Evolutionary conservation across 306 rosid genomes (phyloP).

Genomic region (Boehmeria nivea): DNA sequence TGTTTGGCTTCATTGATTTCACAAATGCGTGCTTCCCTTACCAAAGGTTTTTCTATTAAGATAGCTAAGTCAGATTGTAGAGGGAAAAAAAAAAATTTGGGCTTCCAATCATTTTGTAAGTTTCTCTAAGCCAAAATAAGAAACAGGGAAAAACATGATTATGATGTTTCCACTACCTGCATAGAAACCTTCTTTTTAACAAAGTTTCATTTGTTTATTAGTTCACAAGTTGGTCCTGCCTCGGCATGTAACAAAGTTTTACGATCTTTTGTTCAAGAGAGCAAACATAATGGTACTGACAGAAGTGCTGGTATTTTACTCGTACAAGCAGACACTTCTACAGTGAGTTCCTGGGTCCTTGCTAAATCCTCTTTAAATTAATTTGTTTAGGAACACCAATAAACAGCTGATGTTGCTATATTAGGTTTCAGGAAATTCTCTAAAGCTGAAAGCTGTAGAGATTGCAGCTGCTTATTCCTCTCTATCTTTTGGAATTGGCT

Average conservation of each 20-base stretch:
- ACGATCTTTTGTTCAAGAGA: slow-evolving; percentile 55
- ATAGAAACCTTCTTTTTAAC: slow-evolving; percentile 20
- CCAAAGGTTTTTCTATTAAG: neutral
- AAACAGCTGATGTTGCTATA: slow-evolving; percentile 17
- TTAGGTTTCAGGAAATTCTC: slow-evolving; percentile 58
- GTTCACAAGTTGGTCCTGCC: slow-evolving; percentile 90
- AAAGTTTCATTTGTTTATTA: slow-evolving; percentile 34
- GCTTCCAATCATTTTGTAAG: too few relatives aligned
- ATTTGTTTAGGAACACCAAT: slow-evolving; percentile 18
- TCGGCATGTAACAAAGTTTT: slow-evolving; percentile 73
- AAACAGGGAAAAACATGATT: too few relatives aligned
- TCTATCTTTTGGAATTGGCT: slow-evolving; percentile 78
- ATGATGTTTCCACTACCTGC: too few relatives aligned
- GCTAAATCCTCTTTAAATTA: slow-evolving; percentile 16
- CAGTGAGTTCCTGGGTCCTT: slow-evolving; percentile 38
- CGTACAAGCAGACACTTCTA: slow-evolving; percentile 76
- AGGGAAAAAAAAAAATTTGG: neutral
- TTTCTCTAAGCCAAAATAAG: too few relatives aligned
- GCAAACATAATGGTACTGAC: slow-evolving; percentile 43
- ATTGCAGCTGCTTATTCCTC: slow-evolving; percentile 82
- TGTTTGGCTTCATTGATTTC: slow-evolving; percentile 23
- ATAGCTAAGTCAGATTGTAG: neutral
- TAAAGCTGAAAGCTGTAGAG: slow-evolving; percentile 73
- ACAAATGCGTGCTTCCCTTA: neutral
- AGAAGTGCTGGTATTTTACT: slow-evolving; percentile 75